phyloP scores from a whole-genome alignment of 345 rosid genomes.

The Brassica cretica region DNA sequence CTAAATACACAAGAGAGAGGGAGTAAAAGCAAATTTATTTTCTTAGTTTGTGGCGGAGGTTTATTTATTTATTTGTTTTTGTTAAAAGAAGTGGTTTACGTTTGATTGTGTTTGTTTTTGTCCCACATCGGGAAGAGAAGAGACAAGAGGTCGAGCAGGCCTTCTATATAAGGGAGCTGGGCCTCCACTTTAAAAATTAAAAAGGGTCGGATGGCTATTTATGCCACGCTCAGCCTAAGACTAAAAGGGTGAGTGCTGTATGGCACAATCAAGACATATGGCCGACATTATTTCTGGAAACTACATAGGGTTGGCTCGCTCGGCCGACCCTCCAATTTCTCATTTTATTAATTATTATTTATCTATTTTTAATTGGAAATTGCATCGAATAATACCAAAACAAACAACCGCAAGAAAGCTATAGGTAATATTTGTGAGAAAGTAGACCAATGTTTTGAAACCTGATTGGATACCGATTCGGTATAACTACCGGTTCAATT shows the following conservation, averaged over 20 bases:
- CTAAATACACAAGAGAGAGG: neutral
- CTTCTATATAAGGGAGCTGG: constrained; percentile 1
- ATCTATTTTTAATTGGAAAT: no score
- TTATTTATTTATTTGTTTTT: neutral
- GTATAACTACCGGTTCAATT: no score
- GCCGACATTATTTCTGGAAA: constrained; percentile 83
- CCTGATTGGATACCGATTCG: no score
- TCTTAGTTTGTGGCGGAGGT: neutral
- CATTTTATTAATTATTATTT: no score
- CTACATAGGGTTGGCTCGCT: constrained; percentile 59
- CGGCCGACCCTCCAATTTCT: constrained; percentile 66
- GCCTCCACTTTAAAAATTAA: rapidly evolving
- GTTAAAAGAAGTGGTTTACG: neutral
- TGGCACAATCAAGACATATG: constrained; percentile 88
- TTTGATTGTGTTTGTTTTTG: neutral
- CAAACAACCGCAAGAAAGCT: no score
- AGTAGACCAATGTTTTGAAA: no score
- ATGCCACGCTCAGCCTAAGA: constrained; percentile 55
- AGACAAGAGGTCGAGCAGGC: neutral
- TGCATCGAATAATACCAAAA: no score
- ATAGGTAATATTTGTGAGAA: no score
- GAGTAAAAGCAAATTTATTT: neutral
- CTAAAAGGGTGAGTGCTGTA: constrained; percentile 66
- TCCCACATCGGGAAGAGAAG: constrained; percentile 34
- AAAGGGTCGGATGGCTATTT: constrained; percentile 97